Evolutionary conservation across 2,329 filamentous ascomycete species (phyloP).

Genomic region (Cladorrhinum sp.): DNA sequence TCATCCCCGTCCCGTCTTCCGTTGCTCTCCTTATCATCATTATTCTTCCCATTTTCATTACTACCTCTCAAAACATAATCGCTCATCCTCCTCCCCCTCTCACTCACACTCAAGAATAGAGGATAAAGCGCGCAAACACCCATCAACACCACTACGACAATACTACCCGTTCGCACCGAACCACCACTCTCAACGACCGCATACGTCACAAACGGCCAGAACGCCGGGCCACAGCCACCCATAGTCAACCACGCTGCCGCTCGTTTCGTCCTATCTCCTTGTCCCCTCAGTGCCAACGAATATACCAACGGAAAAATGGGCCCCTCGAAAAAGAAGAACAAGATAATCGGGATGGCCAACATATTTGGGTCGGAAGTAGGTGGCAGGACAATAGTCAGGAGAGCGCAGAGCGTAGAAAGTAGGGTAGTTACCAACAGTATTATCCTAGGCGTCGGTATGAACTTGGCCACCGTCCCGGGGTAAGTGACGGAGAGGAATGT

Average conservation of each 20-base stretch:
- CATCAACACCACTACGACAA: constrained; percentile 57
- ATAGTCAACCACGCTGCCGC: constrained; percentile 76
- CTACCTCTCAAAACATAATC: constrained; percentile 22
- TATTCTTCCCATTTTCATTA: not conserved
- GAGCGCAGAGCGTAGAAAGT: constrained; percentile 57
- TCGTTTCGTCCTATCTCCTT: constrained; percentile 76
- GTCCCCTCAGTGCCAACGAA: constrained; percentile 72
- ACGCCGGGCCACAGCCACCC: constrained; percentile 68
- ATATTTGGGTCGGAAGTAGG: constrained; percentile 44
- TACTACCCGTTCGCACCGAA: constrained; percentile 59
- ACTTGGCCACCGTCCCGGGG: constrained; percentile 40
- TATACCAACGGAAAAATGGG: constrained; percentile 83
- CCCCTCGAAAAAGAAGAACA: constrained; percentile 78
- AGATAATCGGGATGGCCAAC: constrained; percentile 57
- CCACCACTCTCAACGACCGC: constrained; percentile 61
- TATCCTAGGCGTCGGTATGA: constrained; percentile 63
- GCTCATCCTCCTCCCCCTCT: constrained; percentile 43
- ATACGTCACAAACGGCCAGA: constrained; percentile 72
- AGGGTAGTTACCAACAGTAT: constrained; percentile 62
- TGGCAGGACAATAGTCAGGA: constrained; percentile 45
- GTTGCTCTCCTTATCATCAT: not conserved
- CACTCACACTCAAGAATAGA: constrained; percentile 45
- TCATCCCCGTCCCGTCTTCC: not conserved
- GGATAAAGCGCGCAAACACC: constrained; percentile 47
- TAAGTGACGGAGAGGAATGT: constrained; percentile 55